Evolutionary conservation across 768 basidiomycete species (phyloP).

Genomic region (Omphalotus guepiniiformis): DNA sequence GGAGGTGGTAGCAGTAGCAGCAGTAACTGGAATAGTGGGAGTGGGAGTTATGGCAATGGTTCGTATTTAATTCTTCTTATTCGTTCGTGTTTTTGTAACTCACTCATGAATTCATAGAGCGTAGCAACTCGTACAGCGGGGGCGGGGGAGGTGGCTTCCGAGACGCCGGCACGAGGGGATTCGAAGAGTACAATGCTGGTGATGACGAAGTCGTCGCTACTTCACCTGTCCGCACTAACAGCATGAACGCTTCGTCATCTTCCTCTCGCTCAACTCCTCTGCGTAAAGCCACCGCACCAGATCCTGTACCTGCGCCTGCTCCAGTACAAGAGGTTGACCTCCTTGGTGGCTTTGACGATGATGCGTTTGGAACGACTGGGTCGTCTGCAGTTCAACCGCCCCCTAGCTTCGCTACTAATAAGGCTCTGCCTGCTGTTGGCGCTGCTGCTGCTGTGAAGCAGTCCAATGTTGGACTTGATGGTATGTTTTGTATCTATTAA

Average conservation of each 20-base stretch:
- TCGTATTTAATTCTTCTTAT: too few species aligned
- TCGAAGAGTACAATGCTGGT: constrained; percentile 96
- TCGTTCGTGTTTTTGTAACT: too few species aligned
- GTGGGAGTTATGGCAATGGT: too few species aligned
- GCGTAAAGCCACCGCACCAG: constrained; percentile 34
- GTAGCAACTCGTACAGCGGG: constrained; percentile 24
- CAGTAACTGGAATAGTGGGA: too few species aligned
- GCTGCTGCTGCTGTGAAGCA: constrained; percentile 20
- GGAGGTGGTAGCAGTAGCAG: constrained; percentile 45
- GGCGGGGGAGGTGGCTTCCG: constrained; percentile 46
- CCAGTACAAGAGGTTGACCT: constrained; percentile 58
- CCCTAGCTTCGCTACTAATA: constrained; percentile 38
- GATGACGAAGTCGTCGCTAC: constrained; percentile 63
- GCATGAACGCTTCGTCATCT: constrained; percentile 27
- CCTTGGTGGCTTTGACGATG: constrained; percentile 73
- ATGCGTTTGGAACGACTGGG: constrained; percentile 39
- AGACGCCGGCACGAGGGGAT: constrained; percentile 58
- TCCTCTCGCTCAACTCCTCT: constrained; percentile 28
- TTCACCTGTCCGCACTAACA: constrained; percentile 15
- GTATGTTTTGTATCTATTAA: constrained; percentile 24
- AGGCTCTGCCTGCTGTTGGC: constrained; percentile 49
- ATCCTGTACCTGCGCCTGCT: constrained; percentile 31
- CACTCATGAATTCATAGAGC: too few species aligned
- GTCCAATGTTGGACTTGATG: constrained; percentile 33
- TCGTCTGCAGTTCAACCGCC: too few species aligned